Base-by-base conservation (phyloP, 441 rosid species). In the Erodium moschatum region DNA sequence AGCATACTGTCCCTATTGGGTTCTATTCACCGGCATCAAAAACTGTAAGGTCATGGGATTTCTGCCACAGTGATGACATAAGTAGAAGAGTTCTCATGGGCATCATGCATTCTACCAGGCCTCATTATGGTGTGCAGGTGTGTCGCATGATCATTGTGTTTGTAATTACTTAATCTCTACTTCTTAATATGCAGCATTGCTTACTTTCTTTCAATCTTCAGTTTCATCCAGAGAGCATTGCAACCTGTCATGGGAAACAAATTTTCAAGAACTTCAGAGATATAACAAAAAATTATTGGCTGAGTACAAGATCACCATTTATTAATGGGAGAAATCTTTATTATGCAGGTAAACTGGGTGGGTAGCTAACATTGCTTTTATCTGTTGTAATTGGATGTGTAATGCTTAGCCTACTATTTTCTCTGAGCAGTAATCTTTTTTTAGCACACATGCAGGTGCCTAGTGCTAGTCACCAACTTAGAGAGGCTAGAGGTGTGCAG, bases 191-290 rank as follows among this genome's bases (percentile, higher is more conserved):
- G 46, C 66, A 33, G 7, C 75, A 29, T 72, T 62, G 65, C 74
- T 78, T 69, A 77, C 73, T 78, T 73, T 31, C 68, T 54, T 73
- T 79, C 63, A 66, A 29, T 38, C 64, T 69, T 67, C 86, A 94
- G 97, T 94, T 94, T 87, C 97, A 94, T 82, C 98, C 97, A 12
- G 97, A 94, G 78, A 94, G 98, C 80, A 84, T 94, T 75, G 97
- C 97, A 40, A 94, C 97, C 65, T 74, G 79, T 69, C 79, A 89
- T 63, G 97, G 98, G 66, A 87, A 85, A 71, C 86, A 83, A 76
- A 77, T 94, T 70, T 89, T 94, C 74, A 78, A 80, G 72, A 94
- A 94, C 82, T 94, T 94, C 68, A 86, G 86, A 79, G 83, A 78
- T 74, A 82, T 91, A 72, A 94, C 97, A 12, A 80, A 78, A 68